Evolutionary conservation across 2,329 filamentous ascomycete genomes (phyloP), one percentile per base, ranked within the genome.

Genomic region (Anthostomella pinea): DNA sequence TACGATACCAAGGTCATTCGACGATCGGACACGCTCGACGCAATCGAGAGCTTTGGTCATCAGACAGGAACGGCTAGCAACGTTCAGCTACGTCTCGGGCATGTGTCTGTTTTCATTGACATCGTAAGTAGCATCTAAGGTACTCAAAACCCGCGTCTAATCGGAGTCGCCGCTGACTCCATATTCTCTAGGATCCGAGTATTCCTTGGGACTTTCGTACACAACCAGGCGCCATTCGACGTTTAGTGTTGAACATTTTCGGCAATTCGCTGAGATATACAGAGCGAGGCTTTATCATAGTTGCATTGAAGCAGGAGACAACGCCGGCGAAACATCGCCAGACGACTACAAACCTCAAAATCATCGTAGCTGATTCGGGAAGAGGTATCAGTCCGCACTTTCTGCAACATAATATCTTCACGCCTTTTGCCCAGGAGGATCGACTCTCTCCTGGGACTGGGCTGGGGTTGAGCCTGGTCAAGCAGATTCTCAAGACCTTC

Each of bases 261-360:
- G 75, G 77, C 7, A 83, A 83, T 49, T 67, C 79, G 0, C 65
- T 83, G 43, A 83, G 83, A 48, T 82, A 79, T 41, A 83, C 78
- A 0, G 43, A 38, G 1, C 34, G 38, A 1, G 65, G 65, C 2
- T 46, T 52, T 0, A 57, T 67, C 30, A 49, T 49, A 5, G 50
- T 48, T 15, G 18, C 22, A 1, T 29, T 51, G 15, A 50, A 28
- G 39, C 44, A 43, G 18, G 46, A 45, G 21, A 22, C 31, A 32
- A 20, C 43, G 6, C 23, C 14, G 48, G 48, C 33, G 42, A 47
- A n/a, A 44, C 44, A 23, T 14, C 39, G 25, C 13, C 23, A 23
- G 16, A 36, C 22, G 18, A 32, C 24, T 14, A 33, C 48, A 30
- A 56, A 28, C 11, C 40, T 67, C 2, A 54, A 54, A 0, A 49